These are phyloP conservation scores for Ustilago esculenta DNA, from an alignment of 1,284 basidiomycete species.

Conservation along the genomic window DNA sequence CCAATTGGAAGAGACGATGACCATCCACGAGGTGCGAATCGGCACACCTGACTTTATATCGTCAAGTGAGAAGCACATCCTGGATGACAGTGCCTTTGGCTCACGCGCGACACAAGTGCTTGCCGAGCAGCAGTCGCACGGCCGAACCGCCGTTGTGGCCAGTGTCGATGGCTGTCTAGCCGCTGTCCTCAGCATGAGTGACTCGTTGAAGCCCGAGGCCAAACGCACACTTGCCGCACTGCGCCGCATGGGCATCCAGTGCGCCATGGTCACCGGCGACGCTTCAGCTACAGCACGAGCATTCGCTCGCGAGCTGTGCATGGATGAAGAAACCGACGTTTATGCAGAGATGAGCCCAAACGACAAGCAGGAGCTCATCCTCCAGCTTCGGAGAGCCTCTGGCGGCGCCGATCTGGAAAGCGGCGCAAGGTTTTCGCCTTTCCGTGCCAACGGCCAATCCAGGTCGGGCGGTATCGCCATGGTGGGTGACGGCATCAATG, in stretches of 20 bases:
- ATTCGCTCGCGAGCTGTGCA: constrained; percentile 54
- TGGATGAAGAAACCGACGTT: constrained; percentile 52
- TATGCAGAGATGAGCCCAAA: constrained; percentile 62
- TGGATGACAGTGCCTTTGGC: constrained; percentile 16
- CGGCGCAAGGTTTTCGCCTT: constrained; percentile 19
- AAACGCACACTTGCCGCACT: constrained; percentile 49
- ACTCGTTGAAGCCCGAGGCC: constrained; percentile 63
- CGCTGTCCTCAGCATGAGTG: constrained; percentile 55
- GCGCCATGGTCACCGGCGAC: constrained; percentile 64
- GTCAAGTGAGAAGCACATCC: constrained; percentile 10
- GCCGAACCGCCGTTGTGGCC: constrained; percentile 60
- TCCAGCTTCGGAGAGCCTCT: constrained; percentile 68
- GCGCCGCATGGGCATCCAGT: constrained; percentile 57
- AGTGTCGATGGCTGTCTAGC: constrained; percentile 54
- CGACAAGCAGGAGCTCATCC: constrained; percentile 59
- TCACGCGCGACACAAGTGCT: constrained; percentile 20
- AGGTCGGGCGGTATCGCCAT: constrained; percentile 67
- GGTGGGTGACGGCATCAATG: constrained; percentile 99
- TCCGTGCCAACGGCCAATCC: constrained; percentile 24
- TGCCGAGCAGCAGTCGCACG: constrained; percentile 46
- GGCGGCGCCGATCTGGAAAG: constrained; percentile 24
- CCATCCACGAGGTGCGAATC: constrained; percentile 48
- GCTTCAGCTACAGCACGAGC: constrained; percentile 55
- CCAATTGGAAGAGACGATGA: constrained; percentile 43
- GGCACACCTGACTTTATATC: constrained; percentile 52